Evolutionary conservation across 2,329 filamentous ascomycete species (phyloP).

Genomic region (Waltergamsia citrina): DNA sequence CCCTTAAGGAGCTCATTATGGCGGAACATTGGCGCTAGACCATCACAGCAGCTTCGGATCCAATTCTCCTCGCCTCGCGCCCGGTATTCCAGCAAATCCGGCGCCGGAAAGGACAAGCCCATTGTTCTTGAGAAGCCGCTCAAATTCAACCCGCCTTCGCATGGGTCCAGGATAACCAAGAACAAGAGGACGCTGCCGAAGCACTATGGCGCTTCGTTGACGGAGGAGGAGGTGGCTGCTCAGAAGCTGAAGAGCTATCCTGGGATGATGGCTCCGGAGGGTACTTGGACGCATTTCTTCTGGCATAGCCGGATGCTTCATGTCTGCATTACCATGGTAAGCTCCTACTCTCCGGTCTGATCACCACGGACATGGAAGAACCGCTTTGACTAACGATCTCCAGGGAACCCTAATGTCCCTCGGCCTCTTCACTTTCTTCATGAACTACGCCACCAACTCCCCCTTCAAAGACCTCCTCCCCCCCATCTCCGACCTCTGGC

Average conservation of each 20-base stretch:
- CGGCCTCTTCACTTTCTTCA: constrained; percentile 62
- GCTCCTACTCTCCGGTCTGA: constrained; percentile 10
- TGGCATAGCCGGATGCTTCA: constrained; percentile 70
- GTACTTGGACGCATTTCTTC: constrained; percentile 78
- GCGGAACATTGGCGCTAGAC: constrained; percentile 29
- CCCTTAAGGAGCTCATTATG: constrained; percentile 50
- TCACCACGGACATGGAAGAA: background rate
- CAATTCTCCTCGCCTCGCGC: constrained; percentile 20
- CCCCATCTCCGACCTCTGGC: constrained; percentile 55
- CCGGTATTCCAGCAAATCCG: constrained; percentile 1
- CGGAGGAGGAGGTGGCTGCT: constrained; percentile 52
- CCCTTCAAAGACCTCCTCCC: constrained; percentile 75
- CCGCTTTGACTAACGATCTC: background rate
- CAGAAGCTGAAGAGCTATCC: constrained; percentile 72
- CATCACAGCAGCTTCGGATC: constrained; percentile 23
- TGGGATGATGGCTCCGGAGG: constrained; percentile 76
- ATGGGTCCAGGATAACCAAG: constrained; percentile 59
- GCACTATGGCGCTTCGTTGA: constrained; percentile 67
- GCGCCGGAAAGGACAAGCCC: constrained; percentile 35
- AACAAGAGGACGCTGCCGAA: constrained; percentile 43
- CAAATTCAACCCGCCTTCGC: constrained; percentile 87
- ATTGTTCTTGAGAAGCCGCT: constrained; percentile 77
- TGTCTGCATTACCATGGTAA: constrained; percentile 73
- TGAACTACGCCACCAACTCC: constrained; percentile 71
- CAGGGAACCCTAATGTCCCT: constrained; percentile 60